phyloP scores from a whole-genome alignment of 352 stramenopile species.

The Pythium chondricola region DNA sequence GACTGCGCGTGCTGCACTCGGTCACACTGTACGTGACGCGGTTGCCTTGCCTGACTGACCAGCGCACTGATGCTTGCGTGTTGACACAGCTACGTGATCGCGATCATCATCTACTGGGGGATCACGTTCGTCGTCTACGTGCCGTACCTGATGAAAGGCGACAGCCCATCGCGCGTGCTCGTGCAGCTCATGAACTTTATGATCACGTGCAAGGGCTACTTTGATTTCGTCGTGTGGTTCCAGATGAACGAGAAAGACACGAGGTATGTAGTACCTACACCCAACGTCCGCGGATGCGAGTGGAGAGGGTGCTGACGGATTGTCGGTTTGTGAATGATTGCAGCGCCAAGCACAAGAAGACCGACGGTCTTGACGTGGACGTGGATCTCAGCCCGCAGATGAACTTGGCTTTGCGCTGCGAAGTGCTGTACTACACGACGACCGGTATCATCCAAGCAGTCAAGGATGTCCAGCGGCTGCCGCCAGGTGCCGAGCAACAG shows the following conservation, averaged over 20 bases:
- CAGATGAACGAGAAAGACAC: conserved; percentile 84
- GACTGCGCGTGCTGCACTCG: conserved; percentile 79
- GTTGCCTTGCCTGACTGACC: neutral
- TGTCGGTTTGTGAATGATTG: too few species aligned
- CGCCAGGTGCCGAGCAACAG: conserved; percentile 60
- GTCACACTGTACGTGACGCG: conserved; percentile 69
- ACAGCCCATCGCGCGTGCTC: conserved; percentile 34
- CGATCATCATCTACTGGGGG: conserved; percentile 89
- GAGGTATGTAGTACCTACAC: too few species aligned
- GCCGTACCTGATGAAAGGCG: conserved; percentile 66
- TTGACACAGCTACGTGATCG: conserved; percentile 69
- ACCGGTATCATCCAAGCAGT: conserved; percentile 85
- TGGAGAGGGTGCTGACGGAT: conserved; percentile 64
- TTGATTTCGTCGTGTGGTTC: conserved; percentile 87
- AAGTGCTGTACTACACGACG: conserved; percentile 86
- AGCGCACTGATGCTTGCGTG: conserved; percentile 1
- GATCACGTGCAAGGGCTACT: conserved; percentile 88
- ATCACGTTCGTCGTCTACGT: conserved; percentile 84
- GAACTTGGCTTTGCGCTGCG: conserved; percentile 76
- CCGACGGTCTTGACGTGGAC: conserved; percentile 74
- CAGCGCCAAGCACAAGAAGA: conserved; percentile 29
- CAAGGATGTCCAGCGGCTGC: conserved; percentile 59
- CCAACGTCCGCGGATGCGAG: conserved; percentile 69
- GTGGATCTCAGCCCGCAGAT: conserved; percentile 82
- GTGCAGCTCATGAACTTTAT: conserved; percentile 86